Evolutionary conservation across 495 filamentous ascomycete genomes (phyloP).

Genomic region (Aspergillus nidulans): DNA sequence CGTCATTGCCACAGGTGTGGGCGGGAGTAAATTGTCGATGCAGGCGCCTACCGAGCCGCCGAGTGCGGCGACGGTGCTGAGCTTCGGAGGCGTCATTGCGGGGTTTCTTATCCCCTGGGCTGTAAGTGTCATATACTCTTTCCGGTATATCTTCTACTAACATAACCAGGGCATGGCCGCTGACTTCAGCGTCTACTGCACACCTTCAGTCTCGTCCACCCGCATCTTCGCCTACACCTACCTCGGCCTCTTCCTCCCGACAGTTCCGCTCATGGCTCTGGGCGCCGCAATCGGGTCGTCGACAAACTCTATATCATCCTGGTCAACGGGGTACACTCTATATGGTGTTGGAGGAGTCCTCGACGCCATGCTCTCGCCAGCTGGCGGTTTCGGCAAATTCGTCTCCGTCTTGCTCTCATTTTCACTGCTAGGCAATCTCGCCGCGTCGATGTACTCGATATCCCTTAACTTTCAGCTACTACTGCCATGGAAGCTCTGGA

Average conservation of each 20-base stretch:
- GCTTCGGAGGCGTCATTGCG: constrained; percentile 12
- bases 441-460: constrained; percentile 37
- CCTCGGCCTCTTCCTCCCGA: constrained; percentile 43
- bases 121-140: not conserved
- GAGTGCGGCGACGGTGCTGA: constrained; percentile 21
- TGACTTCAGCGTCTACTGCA: constrained; percentile 13
- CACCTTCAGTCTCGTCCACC: constrained; percentile 6
- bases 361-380: constrained; percentile 48
- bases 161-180: constrained; percentile 9
- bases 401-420: constrained; percentile 49
- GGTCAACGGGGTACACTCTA: constrained; percentile 41
- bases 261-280: constrained; percentile 48
- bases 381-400: constrained; percentile 54
- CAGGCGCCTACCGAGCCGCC: constrained; percentile 16
- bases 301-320: constrained; percentile 25
- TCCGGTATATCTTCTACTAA: not conserved
- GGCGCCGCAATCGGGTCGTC: constrained; percentile 51
- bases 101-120: constrained; percentile 14
- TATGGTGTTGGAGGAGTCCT: constrained; percentile 50
- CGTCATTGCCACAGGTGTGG: constrained; percentile 45
- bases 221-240: constrained; percentile 23
- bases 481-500: constrained; percentile 34
- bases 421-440: constrained; percentile 49
- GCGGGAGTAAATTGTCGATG: constrained; percentile 30
- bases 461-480: constrained; percentile 56